Conservation (phyloP, 164 flowering plant species). For the Dillenia suffruticosa region DNA sequence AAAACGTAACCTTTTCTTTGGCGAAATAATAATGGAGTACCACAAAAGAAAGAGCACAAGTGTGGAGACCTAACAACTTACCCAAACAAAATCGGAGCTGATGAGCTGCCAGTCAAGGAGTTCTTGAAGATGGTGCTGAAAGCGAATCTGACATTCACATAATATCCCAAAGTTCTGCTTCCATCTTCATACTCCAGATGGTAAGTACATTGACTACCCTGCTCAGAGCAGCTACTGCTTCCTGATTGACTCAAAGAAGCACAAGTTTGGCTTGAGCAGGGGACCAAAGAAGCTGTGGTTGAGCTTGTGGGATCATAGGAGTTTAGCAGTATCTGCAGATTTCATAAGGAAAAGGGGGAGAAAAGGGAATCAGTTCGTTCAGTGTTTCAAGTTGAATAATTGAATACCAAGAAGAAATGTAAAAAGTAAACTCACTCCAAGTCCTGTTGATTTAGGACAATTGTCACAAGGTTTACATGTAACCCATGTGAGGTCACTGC, state of each 20-base stretch:
- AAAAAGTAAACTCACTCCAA: constrained; percentile 42
- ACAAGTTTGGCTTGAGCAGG: constrained; percentile 69
- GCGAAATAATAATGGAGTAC: too few species aligned
- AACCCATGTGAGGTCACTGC: constrained; percentile 95
- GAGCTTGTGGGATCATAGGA: constrained; percentile 66
- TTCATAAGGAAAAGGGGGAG: too few species aligned
- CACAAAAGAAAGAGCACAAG: neutral
- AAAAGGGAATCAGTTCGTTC: too few species aligned
- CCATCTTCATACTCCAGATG: constrained; percentile 92
- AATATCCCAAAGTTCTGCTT: constrained; percentile 84
- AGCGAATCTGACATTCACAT: constrained; percentile 61
- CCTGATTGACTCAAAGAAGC: constrained; percentile 47
- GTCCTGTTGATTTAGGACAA: constrained; percentile 83
- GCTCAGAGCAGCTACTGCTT: constrained; percentile 50
- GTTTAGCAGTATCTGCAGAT: constrained; percentile 57
- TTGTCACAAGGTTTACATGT: constrained; percentile 70
- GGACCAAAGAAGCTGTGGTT: constrained; percentile 45
- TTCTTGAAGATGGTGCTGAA: constrained; percentile 48
- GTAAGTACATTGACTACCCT: constrained; percentile 55
- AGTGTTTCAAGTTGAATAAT: too few species aligned
- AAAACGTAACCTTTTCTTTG: neutral
- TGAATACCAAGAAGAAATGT: neutral
- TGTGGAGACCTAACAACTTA: constrained; percentile 17
- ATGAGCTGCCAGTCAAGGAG: constrained; percentile 41
- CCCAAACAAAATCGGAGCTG: constrained; percentile 83